Evolutionary conservation across 2,329 filamentous ascomycete genomes (phyloP).

Genomic region (Dactylellina drechsleri): DNA sequence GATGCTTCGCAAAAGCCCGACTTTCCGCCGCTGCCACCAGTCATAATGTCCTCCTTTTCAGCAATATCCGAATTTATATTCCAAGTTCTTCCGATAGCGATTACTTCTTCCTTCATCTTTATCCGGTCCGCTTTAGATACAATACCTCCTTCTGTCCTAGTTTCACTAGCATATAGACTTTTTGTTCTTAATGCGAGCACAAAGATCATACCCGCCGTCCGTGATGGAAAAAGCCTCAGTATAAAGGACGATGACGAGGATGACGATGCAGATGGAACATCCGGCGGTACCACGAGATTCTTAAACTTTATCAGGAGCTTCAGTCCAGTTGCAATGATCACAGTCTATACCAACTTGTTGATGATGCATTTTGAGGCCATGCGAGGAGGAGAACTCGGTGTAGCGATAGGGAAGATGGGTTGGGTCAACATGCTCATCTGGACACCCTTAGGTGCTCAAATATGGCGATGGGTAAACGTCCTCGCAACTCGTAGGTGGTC

Average conservation of each 20-base stretch:
- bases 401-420: conserved; percentile 78
- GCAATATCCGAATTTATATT: conserved; percentile 71
- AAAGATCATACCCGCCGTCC: conserved; percentile 91
- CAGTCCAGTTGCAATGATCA: conserved; percentile 90
- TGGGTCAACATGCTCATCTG: conserved; percentile 60
- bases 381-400: conserved; percentile 69
- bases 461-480: conserved; percentile 94
- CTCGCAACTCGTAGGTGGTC: conserved; percentile 72
- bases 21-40: conserved; percentile 93
- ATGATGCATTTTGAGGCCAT: conserved; percentile 93
- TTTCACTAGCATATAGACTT: conserved; percentile 90
- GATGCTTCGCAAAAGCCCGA: conserved; percentile 75
- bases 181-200: conserved; percentile 96
- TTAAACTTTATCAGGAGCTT: conserved; percentile 78
- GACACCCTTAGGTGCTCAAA: conserved; percentile 82
- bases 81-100: conserved; percentile 76
- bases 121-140: conserved; percentile 92
- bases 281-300: conserved; percentile 80
- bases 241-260: conserved; percentile 81
- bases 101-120: conserved; percentile 78
- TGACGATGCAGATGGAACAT: conserved; percentile 83
- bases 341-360: conserved; percentile 93
- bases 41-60: conserved; percentile 98
- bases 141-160: conserved; percentile 93
- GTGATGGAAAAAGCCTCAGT: conserved; percentile 83